Conservation (phyloP, 2,329 filamentous ascomycete genomes). For the Lecanicillium sp. region DNA sequence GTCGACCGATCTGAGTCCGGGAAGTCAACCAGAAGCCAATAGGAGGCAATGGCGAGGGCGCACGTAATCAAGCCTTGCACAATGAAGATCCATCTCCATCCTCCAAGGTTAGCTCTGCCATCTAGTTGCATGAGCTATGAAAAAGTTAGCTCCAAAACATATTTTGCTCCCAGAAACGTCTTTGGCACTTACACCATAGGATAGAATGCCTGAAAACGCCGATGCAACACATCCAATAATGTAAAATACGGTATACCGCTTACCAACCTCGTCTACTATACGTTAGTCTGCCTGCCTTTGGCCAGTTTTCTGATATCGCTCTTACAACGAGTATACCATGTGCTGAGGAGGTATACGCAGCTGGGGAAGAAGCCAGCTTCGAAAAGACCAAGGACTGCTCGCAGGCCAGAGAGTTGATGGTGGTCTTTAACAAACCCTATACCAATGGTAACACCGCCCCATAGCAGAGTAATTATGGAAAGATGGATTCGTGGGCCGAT, state of each 20-base stretch:
- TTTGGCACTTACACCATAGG: conserved; percentile 49
- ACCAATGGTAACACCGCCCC: conserved; percentile 55
- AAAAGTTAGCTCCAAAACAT: conserved; percentile 10
- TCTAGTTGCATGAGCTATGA: conserved; percentile 51
- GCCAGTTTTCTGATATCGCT: conserved; percentile 2
- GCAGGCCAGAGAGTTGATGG: conserved; percentile 41
- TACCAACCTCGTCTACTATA: conserved; percentile 57
- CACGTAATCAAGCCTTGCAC: conserved; percentile 47
- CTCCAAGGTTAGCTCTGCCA: conserved; percentile 43
- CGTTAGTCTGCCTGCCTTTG: neutral
- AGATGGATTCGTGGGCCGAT: conserved; percentile 54
- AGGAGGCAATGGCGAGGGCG: conserved; percentile 37
- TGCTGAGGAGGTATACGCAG: conserved; percentile 61
- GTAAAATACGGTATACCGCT: conserved; percentile 62
- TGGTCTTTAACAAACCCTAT: conserved; percentile 55
- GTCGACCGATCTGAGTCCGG: conserved; percentile 45
- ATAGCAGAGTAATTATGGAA: conserved; percentile 43
- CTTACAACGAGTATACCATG: conserved; percentile 62
- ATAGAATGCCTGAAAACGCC: conserved; percentile 60
- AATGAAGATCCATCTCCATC: conserved; percentile 63
- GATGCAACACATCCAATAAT: conserved; percentile 58
- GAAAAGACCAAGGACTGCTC: conserved; percentile 53
- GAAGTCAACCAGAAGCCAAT: conserved; percentile 55
- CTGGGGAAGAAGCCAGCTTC: conserved; percentile 65
- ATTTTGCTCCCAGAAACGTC: neutral